Evolutionary conservation across 768 basidiomycete genomes (phyloP).

Genomic region (Boletus coccyginus): DNA sequence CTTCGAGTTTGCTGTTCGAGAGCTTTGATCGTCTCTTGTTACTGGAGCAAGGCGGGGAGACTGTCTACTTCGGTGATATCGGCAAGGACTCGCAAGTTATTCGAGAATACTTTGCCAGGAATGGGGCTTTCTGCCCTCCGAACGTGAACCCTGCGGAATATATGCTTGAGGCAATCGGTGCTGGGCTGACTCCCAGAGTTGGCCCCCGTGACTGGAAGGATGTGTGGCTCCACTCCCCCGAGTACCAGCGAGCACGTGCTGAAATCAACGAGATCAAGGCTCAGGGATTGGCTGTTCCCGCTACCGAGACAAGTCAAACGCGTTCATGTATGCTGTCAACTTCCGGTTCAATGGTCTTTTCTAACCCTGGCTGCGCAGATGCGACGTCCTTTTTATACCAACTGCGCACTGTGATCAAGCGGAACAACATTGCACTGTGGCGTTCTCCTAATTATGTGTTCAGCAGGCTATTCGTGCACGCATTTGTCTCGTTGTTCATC

Average conservation of each 20-base stretch:
- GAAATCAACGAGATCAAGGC: constrained; percentile 49
- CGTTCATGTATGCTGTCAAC: constrained; percentile 44
- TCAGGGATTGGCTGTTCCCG: constrained; percentile 43
- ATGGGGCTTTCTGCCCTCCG: constrained; percentile 69
- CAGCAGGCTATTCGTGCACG: constrained; percentile 75
- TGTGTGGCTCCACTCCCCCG: constrained; percentile 75
- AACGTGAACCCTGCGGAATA: constrained; percentile 80
- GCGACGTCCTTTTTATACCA: constrained; percentile 78
- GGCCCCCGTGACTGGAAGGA: constrained; percentile 85
- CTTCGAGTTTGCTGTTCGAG: constrained; percentile 82
- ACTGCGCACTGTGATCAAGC: constrained; percentile 58
- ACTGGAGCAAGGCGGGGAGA: constrained; percentile 77
- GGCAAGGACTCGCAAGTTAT: constrained; percentile 68
- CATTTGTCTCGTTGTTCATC: constrained; percentile 66
- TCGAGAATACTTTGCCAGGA: constrained; percentile 69
- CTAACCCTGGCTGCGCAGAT: constrained; percentile 38
- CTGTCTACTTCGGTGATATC: constrained; percentile 92
- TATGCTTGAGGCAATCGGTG: constrained; percentile 86
- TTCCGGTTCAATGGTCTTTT: neutral
- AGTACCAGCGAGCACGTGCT: constrained; percentile 41
- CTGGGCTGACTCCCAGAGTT: constrained; percentile 68
- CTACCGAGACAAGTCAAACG: constrained; percentile 37
- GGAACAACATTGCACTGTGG: constrained; percentile 75
- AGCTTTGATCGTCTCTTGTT: constrained; percentile 74
- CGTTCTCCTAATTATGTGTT: constrained; percentile 84